Evolutionary conservation across 805 yeast species (phyloP), one percentile per base, ranked within the genome.

Genomic region (Candida qinlingensis): DNA sequence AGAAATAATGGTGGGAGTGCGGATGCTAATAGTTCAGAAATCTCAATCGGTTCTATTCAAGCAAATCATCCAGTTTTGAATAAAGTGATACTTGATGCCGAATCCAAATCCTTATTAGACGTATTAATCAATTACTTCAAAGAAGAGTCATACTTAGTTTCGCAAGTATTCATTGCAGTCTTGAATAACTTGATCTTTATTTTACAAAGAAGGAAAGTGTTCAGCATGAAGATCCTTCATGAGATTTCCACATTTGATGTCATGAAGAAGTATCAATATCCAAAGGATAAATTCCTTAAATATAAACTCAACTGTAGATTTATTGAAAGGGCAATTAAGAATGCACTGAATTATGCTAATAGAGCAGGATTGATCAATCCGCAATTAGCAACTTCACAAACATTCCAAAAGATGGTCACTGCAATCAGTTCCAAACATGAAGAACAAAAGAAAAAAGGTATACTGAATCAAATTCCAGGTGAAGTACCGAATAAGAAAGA

Each of bases 41-140:
- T 60, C 31, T 54, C 53, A 4, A 45, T 60, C 9, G 48, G 57
- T 5, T 54, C 56, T 29, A 25, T 61, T 27, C 44, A 40, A 26
- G 53, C 71, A 37, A 74, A 71, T 47, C 97, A 92, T 60, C 80
- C 89, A 1, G 76, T 87, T 38, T 72, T 90, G 40, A 77, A 78
- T 46, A 71, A 70, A 36, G 55, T 66, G 8, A 63, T 70, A 26
- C 66, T 90, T 52, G 89, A 85, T 54, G 78, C 84, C 6, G 96
- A 91, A 62, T 85, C 91, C 0, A 76, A 75, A 47, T 81, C 75
- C 4, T 68, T 86, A 47, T 67, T 94, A 35, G 96, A 89, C 55
- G 64, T 80, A 35, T 63, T 92, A 31, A 68, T 89, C 42, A 69
- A 72, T 41, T 69, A 75, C 13, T 69, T 91, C 47, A 70, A 73